Base-by-base conservation (phyloP, 208 protist species). In the Leishmania major region DNA sequence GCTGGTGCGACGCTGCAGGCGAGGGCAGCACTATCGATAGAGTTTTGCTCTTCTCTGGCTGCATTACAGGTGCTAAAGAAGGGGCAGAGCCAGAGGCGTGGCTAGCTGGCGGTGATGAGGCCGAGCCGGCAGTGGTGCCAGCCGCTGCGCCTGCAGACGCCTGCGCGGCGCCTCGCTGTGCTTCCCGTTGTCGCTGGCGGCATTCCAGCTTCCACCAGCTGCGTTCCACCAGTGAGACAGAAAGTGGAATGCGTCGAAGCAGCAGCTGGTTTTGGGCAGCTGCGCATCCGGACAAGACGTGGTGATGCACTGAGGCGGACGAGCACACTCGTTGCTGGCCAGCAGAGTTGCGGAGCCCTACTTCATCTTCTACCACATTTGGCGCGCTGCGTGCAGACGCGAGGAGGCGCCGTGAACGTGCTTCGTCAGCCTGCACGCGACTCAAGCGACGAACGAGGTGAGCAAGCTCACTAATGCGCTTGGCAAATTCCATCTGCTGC, bases 141-240 rank as follows among this genome's bases (percentile, higher is more conserved):
- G n/a, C 35, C n/a, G 73, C 19, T 57, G n/a, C 15, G 19, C 3
- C 71, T 15, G 57, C 1, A 3, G 37, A 37, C 47, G 75, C 2
- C 22, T 76, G 77, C 75, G 47, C 53, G 4, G 45, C 64, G 37
- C 49, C 22, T 51, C 47, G 59, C 57, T 67, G 75, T 57, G 49
- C 62, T 37, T 35, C n/a, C 25, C 66, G 62, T 66, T 81, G 45
- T 1, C 77, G 40, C 60, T 86, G 59, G 59, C 73, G 78, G 74
- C 77, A 76, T 31, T 84, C 81, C 40, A 88, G 43, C 25, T 75
- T 72, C 59, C 81, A 45, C 73, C 94, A 79, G 77, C 87, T 92
- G 28, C 93, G 87, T 77, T 96, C 93, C 59, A 96, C 67, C 74
- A 95, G 90, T 3, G 93, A 96, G 49, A 96, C 77, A 10, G 86